Percentiles rank a stretch among this genome's conserved stretches.
Conservation (phyloP, 208 protist genomes). For the Crithidia thermophila region DNA sequence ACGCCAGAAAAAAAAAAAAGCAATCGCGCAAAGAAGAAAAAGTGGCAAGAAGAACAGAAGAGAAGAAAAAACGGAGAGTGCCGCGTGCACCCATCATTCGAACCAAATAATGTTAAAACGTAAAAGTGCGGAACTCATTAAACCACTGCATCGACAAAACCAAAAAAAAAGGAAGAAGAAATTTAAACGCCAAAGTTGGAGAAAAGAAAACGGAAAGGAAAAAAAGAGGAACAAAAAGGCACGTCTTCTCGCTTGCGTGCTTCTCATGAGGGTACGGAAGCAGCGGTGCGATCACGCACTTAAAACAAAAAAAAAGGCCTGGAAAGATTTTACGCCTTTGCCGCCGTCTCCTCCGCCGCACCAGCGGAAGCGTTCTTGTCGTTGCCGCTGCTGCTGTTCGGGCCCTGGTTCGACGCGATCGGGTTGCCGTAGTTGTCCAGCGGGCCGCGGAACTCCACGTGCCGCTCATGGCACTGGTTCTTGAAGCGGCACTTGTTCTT, state of each 20-base stretch:
- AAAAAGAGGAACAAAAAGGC: no score
- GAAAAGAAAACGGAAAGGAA: slow-evolving; percentile 1
- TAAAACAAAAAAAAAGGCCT: no score
- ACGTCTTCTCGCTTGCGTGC: no score
- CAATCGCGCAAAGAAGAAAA: slow-evolving; percentile 8
- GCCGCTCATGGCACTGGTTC: slow-evolving; percentile 85
- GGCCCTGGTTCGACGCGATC: slow-evolving; percentile 10
- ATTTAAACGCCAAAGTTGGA: background rate
- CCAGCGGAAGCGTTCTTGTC: slow-evolving; percentile 16
- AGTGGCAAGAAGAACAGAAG: background rate
- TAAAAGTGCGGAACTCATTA: no score
- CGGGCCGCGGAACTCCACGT: slow-evolving; percentile 83
- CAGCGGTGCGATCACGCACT: no score
- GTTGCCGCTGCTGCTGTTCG: background rate
- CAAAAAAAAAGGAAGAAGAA: no score
- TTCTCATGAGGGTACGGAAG: no score
- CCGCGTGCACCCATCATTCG: no score
- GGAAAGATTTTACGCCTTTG: slow-evolving; percentile 19
- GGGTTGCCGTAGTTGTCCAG: slow-evolving; percentile 56
- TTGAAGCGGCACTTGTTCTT: slow-evolving; percentile 91
- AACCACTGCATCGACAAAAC: no score
- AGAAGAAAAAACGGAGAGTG: no score
- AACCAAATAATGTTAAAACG: no score
- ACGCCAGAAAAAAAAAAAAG: background rate
- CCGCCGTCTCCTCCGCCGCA: slow-evolving; percentile 9